Evolutionary conservation across 228 moss, liverwort and hornwort species (phyloP), one percentile per base, ranked within the genome.

Genomic region (Sphagnum fallax): DNA sequence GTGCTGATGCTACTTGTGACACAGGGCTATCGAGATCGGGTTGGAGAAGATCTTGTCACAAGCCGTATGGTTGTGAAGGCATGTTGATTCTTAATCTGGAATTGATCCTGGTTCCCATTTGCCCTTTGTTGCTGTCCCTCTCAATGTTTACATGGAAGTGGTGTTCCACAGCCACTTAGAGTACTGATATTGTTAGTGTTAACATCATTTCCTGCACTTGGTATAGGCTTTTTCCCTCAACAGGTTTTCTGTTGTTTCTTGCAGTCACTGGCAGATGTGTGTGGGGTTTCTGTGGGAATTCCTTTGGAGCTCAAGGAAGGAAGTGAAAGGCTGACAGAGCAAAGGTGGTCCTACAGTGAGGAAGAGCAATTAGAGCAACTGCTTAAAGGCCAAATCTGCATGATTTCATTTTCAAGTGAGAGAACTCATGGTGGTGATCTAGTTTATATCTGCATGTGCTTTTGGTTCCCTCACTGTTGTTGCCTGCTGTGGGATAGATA

Each of bases 21-120:
- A 63, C 88, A 95, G 92, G 95, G 92, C 70, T 81, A 73, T 65
- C 86, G 92, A 75, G 92, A 95, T 79, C 87, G 92, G 6, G 67
- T 70, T 53, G 92, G 84, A 55, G 95, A 95, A 83, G 95, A 95
- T 58, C 80, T 82, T 64, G 61, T 95, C 72, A 89, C 92, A 65
- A 96, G 95, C 75, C 78, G 91, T 70, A 67, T 92, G 63, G 71
- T 88, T 67, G 78, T 92, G 11, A 91, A 92, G 92, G 92, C 81
- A 81, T 72, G 79, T 77, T 16, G 4, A 8, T 15, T 4, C 49
- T 50, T 61, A 32, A 32, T 32, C 32, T 32, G 32, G 32, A 32
- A 14, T 12, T 13, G 9, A 49, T 53, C 10, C 4, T n/a, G 48
- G 13, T 58, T 11, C 10, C 47, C 60, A 15, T 32, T 15, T 48